Base-by-base conservation (phyloP, 2,329 filamentous ascomycete species). In the Pleoardoris graminearum region DNA sequence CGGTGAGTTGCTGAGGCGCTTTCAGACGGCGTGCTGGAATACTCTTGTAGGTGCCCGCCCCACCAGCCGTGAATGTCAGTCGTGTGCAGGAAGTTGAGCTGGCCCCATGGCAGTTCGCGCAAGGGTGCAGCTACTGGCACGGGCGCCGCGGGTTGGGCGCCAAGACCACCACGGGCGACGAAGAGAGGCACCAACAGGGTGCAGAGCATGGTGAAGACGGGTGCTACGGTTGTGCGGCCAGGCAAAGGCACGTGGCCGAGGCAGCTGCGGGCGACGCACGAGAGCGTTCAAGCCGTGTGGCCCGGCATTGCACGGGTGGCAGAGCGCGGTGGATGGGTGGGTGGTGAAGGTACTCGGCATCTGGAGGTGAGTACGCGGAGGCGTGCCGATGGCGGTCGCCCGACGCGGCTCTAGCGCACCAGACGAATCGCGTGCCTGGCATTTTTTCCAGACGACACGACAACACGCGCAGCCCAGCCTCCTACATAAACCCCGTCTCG, bases 21-120 rank as follows among this genome's bases (percentile, higher is more conserved):
- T 51, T 30, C 36, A 47, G 41, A 35, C 27, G 47, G 44, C 38
- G 23, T 19, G 29, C n/a, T 17, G 32, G 29, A 82, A 67, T 78
- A 91, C 87, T 99, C 94, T 77, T 92, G 87, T 4, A 97, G 77
- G 79, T 99, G 94, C 1, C 94, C 94, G 8, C 85, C 91, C 69
- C 95, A 87, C 94, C 94, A 99, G 65, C 94, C 93, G 76, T 97
- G 94, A 4, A 90, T 94, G 71, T 97, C 78, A 30, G 94, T 97
- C 0, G 94, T 97, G 49, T 73, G 92, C n/a, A 99, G 67, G 65
- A 80, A 95, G 79, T 97, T 97, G 67, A 97, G 82, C 71, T 96
- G 88, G n/a, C 89, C 92, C 90, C 92, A 97, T 64, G 85, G 83
- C 48, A 99, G 80, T 61, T 91, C 83, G 66, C 93, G 87, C 75